These are phyloP conservation scores for Curvularia verruculosa DNA, from an alignment of 2,329 filamentous ascomycete genomes.

Conservation along the genomic window DNA sequence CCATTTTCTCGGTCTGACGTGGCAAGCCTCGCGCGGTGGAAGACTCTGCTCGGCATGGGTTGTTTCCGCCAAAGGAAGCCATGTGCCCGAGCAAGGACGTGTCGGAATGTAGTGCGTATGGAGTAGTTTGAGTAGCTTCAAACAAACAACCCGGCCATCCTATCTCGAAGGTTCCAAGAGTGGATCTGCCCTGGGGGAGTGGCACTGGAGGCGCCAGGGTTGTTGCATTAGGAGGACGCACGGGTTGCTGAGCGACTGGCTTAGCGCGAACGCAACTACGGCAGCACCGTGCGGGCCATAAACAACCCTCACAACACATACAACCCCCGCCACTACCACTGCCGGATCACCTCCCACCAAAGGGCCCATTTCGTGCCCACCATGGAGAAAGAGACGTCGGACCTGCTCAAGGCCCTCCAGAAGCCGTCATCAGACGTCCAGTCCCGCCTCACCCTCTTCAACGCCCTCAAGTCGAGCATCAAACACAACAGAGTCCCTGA, in stretches of 20 bases:
- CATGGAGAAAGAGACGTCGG: constrained; percentile 63
- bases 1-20: constrained; percentile 5
- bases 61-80: background rate
- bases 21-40: constrained; percentile 1
- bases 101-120: background rate
- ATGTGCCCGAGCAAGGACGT: background rate
- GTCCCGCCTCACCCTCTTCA: constrained; percentile 59
- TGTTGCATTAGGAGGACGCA: constrained; percentile 16
- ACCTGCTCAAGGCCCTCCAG: constrained; percentile 60
- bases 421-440: constrained; percentile 67
- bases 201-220: constrained; percentile 11
- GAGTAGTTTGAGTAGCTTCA: background rate
- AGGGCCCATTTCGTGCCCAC: constrained; percentile 37
- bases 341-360: constrained; percentile 25
- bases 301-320: constrained; percentile 22
- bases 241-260: constrained; percentile 19
- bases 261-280: constrained; percentile 15
- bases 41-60: background rate
- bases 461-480: constrained; percentile 81
- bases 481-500: constrained; percentile 92
- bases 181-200: constrained; percentile 15
- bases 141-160: background rate
- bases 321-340: constrained; percentile 26
- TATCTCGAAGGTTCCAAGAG: constrained; percentile 12
- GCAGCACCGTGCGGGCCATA: constrained; percentile 12